Percentiles rank a stretch among this genome's conserved stretches.
Evolutionary conservation across 2,329 filamentous ascomycete species (phyloP).

Genomic region (Fusarium sp.): DNA sequence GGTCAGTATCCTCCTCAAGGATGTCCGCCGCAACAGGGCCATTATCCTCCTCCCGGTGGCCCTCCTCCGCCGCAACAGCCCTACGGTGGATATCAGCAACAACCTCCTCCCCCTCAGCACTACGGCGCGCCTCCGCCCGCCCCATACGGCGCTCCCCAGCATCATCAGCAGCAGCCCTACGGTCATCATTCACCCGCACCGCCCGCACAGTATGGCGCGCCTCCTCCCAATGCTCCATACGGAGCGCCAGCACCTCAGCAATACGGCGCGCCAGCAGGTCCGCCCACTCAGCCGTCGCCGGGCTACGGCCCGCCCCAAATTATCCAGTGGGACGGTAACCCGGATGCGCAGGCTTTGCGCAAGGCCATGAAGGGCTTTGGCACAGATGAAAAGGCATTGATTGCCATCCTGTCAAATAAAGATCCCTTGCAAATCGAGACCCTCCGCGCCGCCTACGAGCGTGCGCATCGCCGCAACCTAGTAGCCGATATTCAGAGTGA

Average conservation of each 20-base stretch:
- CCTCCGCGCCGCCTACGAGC: slow-evolving; percentile 77
- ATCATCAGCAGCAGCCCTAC: slow-evolving; percentile 38
- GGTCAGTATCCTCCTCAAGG: slow-evolving; percentile 50
- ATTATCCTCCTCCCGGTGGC: slow-evolving; percentile 54
- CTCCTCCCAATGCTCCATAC: slow-evolving; percentile 52
- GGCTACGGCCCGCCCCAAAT: slow-evolving; percentile 83
- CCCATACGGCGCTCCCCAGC: slow-evolving; percentile 53
- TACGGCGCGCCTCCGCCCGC: slow-evolving; percentile 55
- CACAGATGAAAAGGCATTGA: slow-evolving; percentile 86
- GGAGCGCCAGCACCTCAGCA: slow-evolving; percentile 52
- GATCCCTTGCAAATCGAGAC: slow-evolving; percentile 84
- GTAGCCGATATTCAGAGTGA: slow-evolving; percentile 84
- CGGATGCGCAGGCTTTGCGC: slow-evolving; percentile 80
- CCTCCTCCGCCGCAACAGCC: slow-evolving; percentile 49
- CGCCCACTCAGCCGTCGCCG: slow-evolving; percentile 76
- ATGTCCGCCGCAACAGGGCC: slow-evolving; percentile 55
- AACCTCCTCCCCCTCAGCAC: slow-evolving; percentile 50
- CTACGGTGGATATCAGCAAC: slow-evolving; percentile 54
- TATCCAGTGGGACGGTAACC: slow-evolving; percentile 77
- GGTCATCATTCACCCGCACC: slow-evolving; percentile 47
- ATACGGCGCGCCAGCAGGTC: slow-evolving; percentile 59
- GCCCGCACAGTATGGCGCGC: slow-evolving; percentile 52
- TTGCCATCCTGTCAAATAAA: slow-evolving; percentile 78
- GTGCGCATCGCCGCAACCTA: slow-evolving; percentile 77
- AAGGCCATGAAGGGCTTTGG: slow-evolving; percentile 95